phyloP scores from a whole-genome alignment of 2,329 filamentous ascomycete species.

The Trichophyton schoenleinii region DNA sequence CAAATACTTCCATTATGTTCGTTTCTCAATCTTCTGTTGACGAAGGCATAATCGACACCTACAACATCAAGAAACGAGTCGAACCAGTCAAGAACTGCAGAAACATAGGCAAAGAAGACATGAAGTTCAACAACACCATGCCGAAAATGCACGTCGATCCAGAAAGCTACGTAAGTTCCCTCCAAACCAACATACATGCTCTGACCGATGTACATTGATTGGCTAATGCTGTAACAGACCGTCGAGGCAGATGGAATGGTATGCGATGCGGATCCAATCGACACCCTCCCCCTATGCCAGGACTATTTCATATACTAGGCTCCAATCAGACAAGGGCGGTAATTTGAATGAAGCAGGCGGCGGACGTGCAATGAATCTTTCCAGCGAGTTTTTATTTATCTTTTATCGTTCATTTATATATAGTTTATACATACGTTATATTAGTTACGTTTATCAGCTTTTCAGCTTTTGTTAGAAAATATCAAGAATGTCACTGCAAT shows the following conservation, averaged over 20 bases:
- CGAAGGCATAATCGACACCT: constrained; percentile 54
- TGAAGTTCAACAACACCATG: constrained; percentile 76
- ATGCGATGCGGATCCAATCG: constrained; percentile 61
- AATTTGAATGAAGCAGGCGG: background rate
- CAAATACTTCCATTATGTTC: constrained; percentile 63
- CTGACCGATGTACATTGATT: background rate
- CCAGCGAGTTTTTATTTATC: background rate
- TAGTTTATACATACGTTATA: background rate
- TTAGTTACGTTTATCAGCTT: background rate
- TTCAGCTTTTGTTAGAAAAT: background rate
- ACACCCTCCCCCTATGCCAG: constrained; percentile 62
- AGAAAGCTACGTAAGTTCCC: constrained; percentile 56
- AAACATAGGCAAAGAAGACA: constrained; percentile 65
- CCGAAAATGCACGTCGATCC: constrained; percentile 86
- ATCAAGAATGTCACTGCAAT: background rate
- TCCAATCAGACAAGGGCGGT: background rate
- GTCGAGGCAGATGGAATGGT: constrained; percentile 73
- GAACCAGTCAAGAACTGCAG: constrained; percentile 69
- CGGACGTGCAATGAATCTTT: background rate
- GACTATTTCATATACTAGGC: constrained; percentile 60
- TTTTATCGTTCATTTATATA: background rate
- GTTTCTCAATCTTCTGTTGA: constrained; percentile 62
- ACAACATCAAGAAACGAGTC: constrained; percentile 65
- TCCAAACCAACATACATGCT: background rate
- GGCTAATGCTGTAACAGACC: constrained; percentile 26